These are phyloP conservation scores for Wickerhamomyces sydowiorum DNA, from an alignment of 805 yeast species.

Conservation along the genomic window DNA sequence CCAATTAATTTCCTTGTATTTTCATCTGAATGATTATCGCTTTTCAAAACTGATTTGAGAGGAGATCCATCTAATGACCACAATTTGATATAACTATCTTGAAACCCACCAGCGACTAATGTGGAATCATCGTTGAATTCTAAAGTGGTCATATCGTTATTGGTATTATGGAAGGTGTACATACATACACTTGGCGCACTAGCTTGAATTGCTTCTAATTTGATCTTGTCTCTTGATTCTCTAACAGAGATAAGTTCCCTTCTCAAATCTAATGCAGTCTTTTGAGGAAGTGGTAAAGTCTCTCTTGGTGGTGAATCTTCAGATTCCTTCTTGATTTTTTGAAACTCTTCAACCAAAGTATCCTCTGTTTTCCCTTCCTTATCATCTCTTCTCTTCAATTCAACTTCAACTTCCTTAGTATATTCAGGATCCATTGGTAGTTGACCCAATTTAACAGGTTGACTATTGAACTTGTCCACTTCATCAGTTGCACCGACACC, in stretches of 20 bases:
- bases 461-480: conserved; percentile 58
- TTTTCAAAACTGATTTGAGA: conserved; percentile 52
- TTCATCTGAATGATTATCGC: conserved; percentile 43
- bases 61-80: conserved; percentile 95
- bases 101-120: conserved; percentile 89
- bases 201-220: conserved; percentile 65
- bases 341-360: conserved; percentile 61
- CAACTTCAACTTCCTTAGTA: conserved; percentile 77
- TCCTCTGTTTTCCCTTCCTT: conserved; percentile 37
- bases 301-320: conserved; percentile 69
- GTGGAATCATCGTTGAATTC: conserved; percentile 86
- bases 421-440: conserved; percentile 85
- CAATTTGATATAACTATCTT: conserved; percentile 82
- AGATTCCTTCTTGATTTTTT: conserved; percentile 46
- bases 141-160: conserved; percentile 79
- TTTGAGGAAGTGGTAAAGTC: conserved; percentile 78
- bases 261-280: conserved; percentile 73
- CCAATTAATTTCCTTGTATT: conserved; percentile 60
- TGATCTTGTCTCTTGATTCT: conserved; percentile 74
- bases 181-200: conserved; percentile 91
- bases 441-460: conserved; percentile 74
- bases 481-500: conserved; percentile 30
- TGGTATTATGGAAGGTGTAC: conserved; percentile 97
- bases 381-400: conserved; percentile 74
- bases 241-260: conserved; percentile 72